Conservation (phyloP, 2,329 filamentous ascomycete genomes). For the Pseudogymnoascus verrucosus region DNA sequence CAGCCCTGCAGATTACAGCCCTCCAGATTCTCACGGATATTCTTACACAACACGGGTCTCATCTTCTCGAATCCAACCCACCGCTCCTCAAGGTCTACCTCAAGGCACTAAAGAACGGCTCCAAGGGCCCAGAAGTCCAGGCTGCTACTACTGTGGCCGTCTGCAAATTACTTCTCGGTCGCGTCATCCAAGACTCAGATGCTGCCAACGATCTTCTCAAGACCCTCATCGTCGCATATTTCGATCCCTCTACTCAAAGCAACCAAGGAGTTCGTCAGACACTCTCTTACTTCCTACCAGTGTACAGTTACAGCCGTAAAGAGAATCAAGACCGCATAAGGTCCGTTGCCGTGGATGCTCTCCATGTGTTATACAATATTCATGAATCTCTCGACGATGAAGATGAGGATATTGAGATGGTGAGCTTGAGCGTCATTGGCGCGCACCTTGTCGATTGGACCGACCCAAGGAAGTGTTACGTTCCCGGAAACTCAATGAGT, state of each 20-base stretch:
- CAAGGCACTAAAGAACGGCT: slow-evolving; percentile 67
- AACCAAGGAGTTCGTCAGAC: slow-evolving; percentile 82
- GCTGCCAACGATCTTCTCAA: slow-evolving; percentile 69
- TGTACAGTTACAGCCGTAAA: slow-evolving; percentile 79
- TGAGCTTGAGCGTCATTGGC: slow-evolving; percentile 68
- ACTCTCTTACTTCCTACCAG: slow-evolving; percentile 86
- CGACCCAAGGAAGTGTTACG: slow-evolving; percentile 73
- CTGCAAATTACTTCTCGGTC: slow-evolving; percentile 77
- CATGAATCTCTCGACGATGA: slow-evolving; percentile 67
- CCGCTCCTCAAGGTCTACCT: slow-evolving; percentile 78
- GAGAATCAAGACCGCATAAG: slow-evolving; percentile 81
- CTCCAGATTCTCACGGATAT: slow-evolving; percentile 91
- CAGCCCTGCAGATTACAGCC: slow-evolving; percentile 79
- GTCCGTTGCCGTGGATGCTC: slow-evolving; percentile 60
- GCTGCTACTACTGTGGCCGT: slow-evolving; percentile 73
- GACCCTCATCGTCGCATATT: slow-evolving; percentile 78
- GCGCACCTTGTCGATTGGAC: slow-evolving; percentile 91
- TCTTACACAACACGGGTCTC: slow-evolving; percentile 75
- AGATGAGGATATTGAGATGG: slow-evolving; percentile 69
- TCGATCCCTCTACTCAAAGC: slow-evolving; percentile 70
- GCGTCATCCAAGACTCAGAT: slow-evolving; percentile 62
- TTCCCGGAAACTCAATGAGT: slow-evolving; percentile 34
- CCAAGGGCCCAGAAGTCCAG: slow-evolving; percentile 65
- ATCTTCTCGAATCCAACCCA: slow-evolving; percentile 61
- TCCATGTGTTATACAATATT: slow-evolving; percentile 67